Evolutionary conservation across 2,329 filamentous ascomycete genomes (phyloP).

Genomic region (Aspergillus ochraceoroseus): DNA sequence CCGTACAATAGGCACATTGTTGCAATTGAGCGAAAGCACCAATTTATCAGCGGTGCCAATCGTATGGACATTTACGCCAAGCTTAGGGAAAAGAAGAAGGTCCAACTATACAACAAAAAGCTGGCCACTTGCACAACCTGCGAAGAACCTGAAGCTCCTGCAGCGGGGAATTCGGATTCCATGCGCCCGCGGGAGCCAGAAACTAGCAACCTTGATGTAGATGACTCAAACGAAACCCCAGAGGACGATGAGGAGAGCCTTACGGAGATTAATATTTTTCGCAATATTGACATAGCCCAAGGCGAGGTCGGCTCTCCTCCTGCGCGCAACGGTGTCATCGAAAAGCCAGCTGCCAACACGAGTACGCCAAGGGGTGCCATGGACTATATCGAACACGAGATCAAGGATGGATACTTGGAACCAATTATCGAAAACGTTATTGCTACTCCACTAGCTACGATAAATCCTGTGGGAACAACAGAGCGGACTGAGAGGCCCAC

Average conservation of each 20-base stretch:
- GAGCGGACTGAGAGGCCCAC: slow-evolving; percentile 9
- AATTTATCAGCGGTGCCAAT: slow-evolving; percentile 81
- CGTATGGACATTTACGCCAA: slow-evolving; percentile 78
- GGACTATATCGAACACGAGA: slow-evolving; percentile 45
- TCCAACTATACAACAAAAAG: slow-evolving; percentile 78
- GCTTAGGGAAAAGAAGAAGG: slow-evolving; percentile 66
- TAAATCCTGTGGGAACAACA: neutral
- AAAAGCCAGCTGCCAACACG: slow-evolving; percentile 15
- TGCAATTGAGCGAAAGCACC: slow-evolving; percentile 80
- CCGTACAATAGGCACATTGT: slow-evolving; percentile 85
- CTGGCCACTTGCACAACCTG: slow-evolving; percentile 27
- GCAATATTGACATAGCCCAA: slow-evolving; percentile 32
- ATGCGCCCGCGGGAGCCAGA: neutral
- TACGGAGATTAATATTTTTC: slow-evolving; percentile 32
- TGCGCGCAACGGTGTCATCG: slow-evolving; percentile 5
- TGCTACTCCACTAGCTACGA: slow-evolving; percentile 16
- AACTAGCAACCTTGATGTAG: slow-evolving; percentile 5
- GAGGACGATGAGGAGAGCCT: slow-evolving; percentile 24
- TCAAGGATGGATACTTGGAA: slow-evolving; percentile 42
- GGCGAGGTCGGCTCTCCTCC: slow-evolving; percentile 25
- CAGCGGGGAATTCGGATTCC: slow-evolving; percentile 5
- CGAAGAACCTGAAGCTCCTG: slow-evolving; percentile 17
- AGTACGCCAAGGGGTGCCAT: slow-evolving; percentile 32
- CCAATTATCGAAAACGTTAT: slow-evolving; percentile 37
- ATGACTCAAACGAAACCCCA: slow-evolving; percentile 11